A percentile compares a stretch with the other conserved stretches of the same genome.
Conservation (phyloP, 2,329 filamentous ascomycete species). For the Ophiognomonia clavigignenti-juglandacearum region DNA sequence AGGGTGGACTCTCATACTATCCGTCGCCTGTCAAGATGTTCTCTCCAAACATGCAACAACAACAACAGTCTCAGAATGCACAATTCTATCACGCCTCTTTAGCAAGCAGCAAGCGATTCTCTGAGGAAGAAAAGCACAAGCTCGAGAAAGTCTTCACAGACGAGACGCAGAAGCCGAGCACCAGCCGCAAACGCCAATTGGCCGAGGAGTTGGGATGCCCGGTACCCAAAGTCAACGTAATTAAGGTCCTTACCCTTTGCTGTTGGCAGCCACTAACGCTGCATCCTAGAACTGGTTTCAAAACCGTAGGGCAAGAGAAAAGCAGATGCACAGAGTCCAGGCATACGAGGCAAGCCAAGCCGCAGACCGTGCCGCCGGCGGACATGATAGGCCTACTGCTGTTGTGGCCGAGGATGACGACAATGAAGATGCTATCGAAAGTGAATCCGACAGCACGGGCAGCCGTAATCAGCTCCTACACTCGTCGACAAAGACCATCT, state of each 20-base stretch:
- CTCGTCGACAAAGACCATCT: conserved; percentile 32
- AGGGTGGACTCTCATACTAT: conserved; percentile 11
- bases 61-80: conserved; percentile 8
- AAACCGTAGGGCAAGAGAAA: conserved; percentile 59
- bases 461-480: conserved; percentile 28
- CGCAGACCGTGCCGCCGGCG: conserved; percentile 31
- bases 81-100: conserved; percentile 14
- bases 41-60: conserved; percentile 11
- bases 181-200: conserved; percentile 15
- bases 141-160: conserved; percentile 17
- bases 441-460: conserved; percentile 28
- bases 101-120: conserved; percentile 16
- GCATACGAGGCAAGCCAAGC: conserved; percentile 42
- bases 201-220: conserved; percentile 14
- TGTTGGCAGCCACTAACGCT: conserved; percentile 24
- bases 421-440: conserved; percentile 20
- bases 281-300: conserved; percentile 61
- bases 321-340: conserved; percentile 56
- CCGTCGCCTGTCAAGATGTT: conserved; percentile 14
- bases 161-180: conserved; percentile 17
- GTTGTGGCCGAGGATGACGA: conserved; percentile 23
- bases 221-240: conserved; percentile 16
- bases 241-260: background rate
- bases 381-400: conserved; percentile 21
- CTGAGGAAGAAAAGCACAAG: conserved; percentile 16